A percentile compares a stretch with the other conserved stretches of the same genome.
Evolutionary conservation across 2,329 filamentous ascomycete genomes (phyloP).

Genomic region (Fusarium newnesense): DNA sequence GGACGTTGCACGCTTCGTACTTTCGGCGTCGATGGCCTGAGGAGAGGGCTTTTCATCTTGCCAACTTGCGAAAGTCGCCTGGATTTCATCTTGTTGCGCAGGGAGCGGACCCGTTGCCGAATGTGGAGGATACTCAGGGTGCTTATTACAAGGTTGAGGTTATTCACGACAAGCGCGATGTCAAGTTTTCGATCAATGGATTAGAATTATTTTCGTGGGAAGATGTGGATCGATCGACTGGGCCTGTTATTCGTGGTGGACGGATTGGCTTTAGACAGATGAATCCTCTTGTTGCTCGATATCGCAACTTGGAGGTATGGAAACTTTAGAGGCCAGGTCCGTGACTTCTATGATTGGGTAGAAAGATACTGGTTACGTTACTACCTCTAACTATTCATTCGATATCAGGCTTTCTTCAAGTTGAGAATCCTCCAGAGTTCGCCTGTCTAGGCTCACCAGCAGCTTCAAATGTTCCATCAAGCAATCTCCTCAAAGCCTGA

Average conservation of each 20-base stretch:
- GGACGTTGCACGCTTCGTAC: conserved; percentile 38
- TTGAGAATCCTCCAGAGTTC: conserved; percentile 74
- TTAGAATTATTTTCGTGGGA: conserved; percentile 35
- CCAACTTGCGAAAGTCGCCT: conserved; percentile 39
- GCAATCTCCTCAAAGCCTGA: conserved; percentile 74
- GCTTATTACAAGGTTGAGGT: conserved; percentile 39
- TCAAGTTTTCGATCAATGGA: conserved; percentile 30
- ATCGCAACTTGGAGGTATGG: conserved; percentile 40
- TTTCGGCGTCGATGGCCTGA: conserved; percentile 41
- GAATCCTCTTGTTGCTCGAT: conserved; percentile 35
- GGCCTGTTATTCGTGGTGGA: conserved; percentile 32
- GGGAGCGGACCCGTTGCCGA: conserved; percentile 36
- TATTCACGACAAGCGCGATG: conserved; percentile 33
- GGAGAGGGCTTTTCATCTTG: conserved; percentile 37
- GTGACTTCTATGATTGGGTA: accelerated
- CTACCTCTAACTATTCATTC: accelerated
- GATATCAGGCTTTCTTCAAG: background rate
- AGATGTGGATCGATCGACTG: conserved; percentile 30
- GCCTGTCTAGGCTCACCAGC: conserved; percentile 83
- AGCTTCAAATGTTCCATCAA: conserved; percentile 78
- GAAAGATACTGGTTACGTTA: accelerated
- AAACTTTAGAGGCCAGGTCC: background rate
- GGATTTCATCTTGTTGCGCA: conserved; percentile 39
- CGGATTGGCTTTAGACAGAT: conserved; percentile 39
- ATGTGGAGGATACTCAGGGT: conserved; percentile 33